Base-by-base conservation (phyloP, 108 stramenopile genomes). In the Stephanodiscus triporus region DNA sequence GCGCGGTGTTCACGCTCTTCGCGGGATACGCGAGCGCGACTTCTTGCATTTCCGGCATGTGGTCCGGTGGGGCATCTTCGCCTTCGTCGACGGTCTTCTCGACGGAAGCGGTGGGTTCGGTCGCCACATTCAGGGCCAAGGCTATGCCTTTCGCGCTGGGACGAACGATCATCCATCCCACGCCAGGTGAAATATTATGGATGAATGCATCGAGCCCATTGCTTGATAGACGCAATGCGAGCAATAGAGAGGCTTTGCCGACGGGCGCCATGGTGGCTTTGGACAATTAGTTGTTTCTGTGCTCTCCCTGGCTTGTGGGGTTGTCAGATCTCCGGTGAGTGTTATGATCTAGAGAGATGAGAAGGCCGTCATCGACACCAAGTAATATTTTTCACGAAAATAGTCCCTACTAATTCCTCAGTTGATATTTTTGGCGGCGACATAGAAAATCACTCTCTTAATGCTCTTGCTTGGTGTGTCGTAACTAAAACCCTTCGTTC, bases 11-110 rank as follows among this genome's bases (percentile, higher is more conserved):
- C 29, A 42, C 22, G n/a, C 50, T 53, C 14, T 74, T 78, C 68
- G 78, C 62, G 27, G 63, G 42, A 37, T 65, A 70, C 19, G 67
- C 66, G 10, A 72, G 76, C 8, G 76, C 63, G 16, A 81, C 66
- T n/a, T 77, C 76, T 11, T 62, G 63, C n/a, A 81, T 24, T 24
- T 57, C 56, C 34, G 80, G 76, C 80, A 81, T 81, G 64, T 80
- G 79, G 55, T 80, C 79, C 26, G 79, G 78, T 1, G 71, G 51
- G 27, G 66, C 68, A 14, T 54, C 37, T 1, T 49, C 40, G 22
- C 17, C 61, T 10, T 70, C 47, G n/a, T 50, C 49, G n/a, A 47
- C 65, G 14, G 60, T 36, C 23, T 51, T 66, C 48, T 34, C 30
- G 22, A 27, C 43, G 63, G 23, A 19, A 42, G 40, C n/a, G 16